Percentiles rank a stretch among this genome's conserved stretches.
Conservation (phyloP, 129 eudicot genomes). For the Chrysanthemum makinoi region DNA sequence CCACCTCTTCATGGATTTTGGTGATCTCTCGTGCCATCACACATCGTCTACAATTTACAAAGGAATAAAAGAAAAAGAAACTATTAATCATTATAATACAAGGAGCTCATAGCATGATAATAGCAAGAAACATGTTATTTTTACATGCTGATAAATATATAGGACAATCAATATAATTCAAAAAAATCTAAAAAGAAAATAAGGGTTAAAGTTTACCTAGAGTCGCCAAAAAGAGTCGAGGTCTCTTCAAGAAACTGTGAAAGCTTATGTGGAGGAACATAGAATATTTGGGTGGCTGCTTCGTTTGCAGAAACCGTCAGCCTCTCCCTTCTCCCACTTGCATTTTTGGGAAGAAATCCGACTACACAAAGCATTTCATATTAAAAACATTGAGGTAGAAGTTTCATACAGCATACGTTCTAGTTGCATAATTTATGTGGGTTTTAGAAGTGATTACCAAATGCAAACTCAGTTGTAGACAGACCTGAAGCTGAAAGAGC, state of each 20-base stretch:
- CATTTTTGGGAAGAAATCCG: constrained; percentile 93
- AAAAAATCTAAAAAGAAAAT: neutral
- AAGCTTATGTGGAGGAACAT: constrained; percentile 94
- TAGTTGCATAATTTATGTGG: neutral
- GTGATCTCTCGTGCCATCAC: constrained; percentile 98
- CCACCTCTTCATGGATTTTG: constrained; percentile 94
- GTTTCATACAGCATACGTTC: constrained; percentile 1
- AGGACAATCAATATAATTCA: neutral
- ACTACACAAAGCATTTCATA: constrained; percentile 41
- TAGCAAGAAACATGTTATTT: neutral
- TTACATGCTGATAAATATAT: neutral
- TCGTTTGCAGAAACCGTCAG: constrained; percentile 59
- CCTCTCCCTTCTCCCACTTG: constrained; percentile 69
- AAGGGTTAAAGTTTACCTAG: constrained; percentile 43
- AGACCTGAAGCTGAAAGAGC: constrained; percentile 96
- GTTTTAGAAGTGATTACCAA: constrained; percentile 52
- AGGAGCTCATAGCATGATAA: neutral
- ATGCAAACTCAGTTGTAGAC: constrained; percentile 76
- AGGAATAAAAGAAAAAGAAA: neutral
- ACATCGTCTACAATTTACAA: constrained; percentile 55
- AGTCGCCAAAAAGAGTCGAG: constrained; percentile 59
- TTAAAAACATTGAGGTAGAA: neutral
- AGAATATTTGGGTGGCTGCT: constrained; percentile 82
- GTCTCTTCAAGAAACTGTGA: constrained; percentile 77
- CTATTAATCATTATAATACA: neutral